Evolutionary conservation across 78 protist genomes (phyloP), one percentile per base, ranked within the genome.

Genomic region (Protostelium mycophagum): DNA sequence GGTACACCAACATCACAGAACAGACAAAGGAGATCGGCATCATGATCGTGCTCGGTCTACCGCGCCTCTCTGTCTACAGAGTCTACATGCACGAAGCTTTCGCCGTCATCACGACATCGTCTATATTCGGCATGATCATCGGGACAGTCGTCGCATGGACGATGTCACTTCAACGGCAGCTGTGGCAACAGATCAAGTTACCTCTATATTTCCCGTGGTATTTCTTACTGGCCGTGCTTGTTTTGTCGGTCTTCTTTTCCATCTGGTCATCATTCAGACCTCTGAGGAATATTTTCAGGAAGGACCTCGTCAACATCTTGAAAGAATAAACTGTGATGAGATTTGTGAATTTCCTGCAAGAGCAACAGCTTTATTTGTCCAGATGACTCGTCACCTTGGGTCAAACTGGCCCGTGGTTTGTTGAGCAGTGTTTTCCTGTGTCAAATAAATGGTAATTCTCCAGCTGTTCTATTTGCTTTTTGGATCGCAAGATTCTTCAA

Each of bases 21-120:
- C 97, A 95, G 90, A 85, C 97, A 34, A 97, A 96, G 91, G 99
- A 97, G 86, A 96, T 96, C 86, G 98, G 98, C 35, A 34, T 97
- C 35, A 89, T 97, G 28, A 86, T 97, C 0, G 96, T 96, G 35
- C 31, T 96, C 0, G 98, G 97, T 38, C 88, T 93, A 10, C 89
- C 93, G 16, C 86, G 88, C 35, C 31, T 84, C 28, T 90, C 91
- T 91, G 88, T 93, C 93, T 73, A 91, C 28, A 86, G 98, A 35
- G 29, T 98, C 37, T 98, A 97, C 90, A 85, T 95, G 38, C 93
- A 93, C 35, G 99, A 98, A 89, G 97, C 99, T 29, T 96, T 97
- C 31, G 92, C 96, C 5, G 90, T 98, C 23, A 96, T 98, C 29
- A 9, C 96, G 23, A n/a, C 97, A 0, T 88, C 99, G 1, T 95